phyloP scores from a whole-genome alignment of 2,329 filamentous ascomycete species.

The Ophiostoma ulmi region DNA sequence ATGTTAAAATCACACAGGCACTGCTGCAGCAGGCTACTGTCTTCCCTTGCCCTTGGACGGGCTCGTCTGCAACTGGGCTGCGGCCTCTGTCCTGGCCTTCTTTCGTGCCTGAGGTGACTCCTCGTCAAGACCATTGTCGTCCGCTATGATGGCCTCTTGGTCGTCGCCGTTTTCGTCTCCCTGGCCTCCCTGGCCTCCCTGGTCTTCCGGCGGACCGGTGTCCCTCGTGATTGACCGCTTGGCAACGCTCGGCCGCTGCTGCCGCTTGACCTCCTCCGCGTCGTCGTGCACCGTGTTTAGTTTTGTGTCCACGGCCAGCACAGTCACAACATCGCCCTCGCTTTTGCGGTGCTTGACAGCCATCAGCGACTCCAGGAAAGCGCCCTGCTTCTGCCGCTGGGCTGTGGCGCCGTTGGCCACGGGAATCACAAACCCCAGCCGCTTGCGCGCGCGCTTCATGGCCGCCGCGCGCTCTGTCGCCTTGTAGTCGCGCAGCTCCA shows the following conservation, averaged over 20 bases:
- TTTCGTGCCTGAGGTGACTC: slow-evolving; percentile 13
- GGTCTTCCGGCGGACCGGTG: background rate
- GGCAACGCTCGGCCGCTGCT: slow-evolving; percentile 8
- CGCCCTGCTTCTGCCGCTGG: slow-evolving; percentile 26
- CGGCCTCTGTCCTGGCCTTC: background rate
- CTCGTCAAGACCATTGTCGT: background rate
- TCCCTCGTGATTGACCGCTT: slow-evolving; percentile 15
- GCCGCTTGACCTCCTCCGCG: slow-evolving; percentile 17
- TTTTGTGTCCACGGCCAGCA: slow-evolving; percentile 26
- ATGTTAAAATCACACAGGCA: background rate
- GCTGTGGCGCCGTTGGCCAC: slow-evolving; percentile 24
- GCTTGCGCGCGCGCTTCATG: slow-evolving; percentile 16
- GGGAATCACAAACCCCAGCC: slow-evolving; percentile 27
- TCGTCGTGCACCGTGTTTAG: slow-evolving; percentile 21
- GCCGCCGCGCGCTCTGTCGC: background rate
- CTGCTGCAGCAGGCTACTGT: background rate
- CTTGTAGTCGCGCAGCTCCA: slow-evolving; percentile 24
- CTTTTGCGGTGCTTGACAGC: slow-evolving; percentile 27
- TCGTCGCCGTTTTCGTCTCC: background rate
- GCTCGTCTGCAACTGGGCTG: background rate
- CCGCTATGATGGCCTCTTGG: background rate
- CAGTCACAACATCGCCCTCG: slow-evolving; percentile 29
- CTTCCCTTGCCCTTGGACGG: background rate
- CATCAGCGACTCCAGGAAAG: slow-evolving; percentile 30
- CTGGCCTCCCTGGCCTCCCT: background rate